These are phyloP conservation scores for Cryoendolithus antarcticus DNA, from an alignment of 2,329 filamentous ascomycete species.

Conservation along the genomic window DNA sequence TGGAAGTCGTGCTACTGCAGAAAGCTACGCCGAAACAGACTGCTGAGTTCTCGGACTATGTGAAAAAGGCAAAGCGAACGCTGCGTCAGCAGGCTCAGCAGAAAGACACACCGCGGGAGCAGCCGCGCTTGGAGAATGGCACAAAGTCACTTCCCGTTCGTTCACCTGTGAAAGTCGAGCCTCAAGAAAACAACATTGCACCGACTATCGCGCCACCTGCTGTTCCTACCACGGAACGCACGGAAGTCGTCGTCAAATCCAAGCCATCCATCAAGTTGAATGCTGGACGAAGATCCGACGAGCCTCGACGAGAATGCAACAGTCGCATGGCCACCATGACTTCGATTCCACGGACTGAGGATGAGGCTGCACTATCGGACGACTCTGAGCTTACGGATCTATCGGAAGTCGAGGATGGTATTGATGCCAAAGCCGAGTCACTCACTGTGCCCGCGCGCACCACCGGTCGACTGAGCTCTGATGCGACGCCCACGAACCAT, in stretches of 20 bases:
- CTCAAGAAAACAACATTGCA: background rate
- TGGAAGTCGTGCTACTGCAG: constrained; percentile 32
- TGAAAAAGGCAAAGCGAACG: constrained; percentile 31
- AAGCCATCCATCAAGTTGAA: constrained; percentile 7
- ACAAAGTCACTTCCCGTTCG: constrained; percentile 14
- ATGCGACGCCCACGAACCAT: no score
- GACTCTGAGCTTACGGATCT: constrained; percentile 24
- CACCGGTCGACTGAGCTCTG: no score
- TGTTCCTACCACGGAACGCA: constrained; percentile 19
- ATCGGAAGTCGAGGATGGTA: constrained; percentile 17
- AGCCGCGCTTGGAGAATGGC: constrained; percentile 7
- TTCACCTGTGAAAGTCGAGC: constrained; percentile 7
- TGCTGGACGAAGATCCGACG: no score
- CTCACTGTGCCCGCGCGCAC: no score
- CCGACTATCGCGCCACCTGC: constrained; percentile 8
- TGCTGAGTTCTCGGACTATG: constrained; percentile 28
- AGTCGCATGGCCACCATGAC: no score
- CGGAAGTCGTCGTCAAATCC: constrained; percentile 17
- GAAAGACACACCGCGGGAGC: constrained; percentile 18
- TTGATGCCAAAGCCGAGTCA: constrained; percentile 2
- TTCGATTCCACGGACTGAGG: no score
- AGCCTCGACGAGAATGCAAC: no score
- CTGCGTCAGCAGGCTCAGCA: constrained; percentile 9
- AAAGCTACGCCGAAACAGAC: constrained; percentile 28
- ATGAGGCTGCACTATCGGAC: constrained; percentile 8